Base-by-base conservation (phyloP, 2,329 filamentous ascomycete genomes). In the Penicillium aurantiogriseum region DNA sequence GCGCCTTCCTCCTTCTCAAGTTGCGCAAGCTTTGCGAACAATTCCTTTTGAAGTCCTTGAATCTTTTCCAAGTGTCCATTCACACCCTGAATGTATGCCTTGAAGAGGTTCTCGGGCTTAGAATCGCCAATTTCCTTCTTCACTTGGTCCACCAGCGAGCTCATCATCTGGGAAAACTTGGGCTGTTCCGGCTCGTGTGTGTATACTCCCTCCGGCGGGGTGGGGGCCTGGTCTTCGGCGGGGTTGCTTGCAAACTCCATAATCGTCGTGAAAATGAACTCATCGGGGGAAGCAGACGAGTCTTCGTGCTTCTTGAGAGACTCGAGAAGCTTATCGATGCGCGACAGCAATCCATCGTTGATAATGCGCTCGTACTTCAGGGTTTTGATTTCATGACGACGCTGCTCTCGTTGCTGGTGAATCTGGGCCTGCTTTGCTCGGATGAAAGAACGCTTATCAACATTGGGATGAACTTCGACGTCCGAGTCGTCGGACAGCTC, bases 401-500 rank as follows among this genome's bases (percentile, higher is more conserved):
- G 88, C 69, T 95, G 89, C 65, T 87, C 82, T 54, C 94, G 88
- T 74, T 97, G 89, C 71, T 92, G 87, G 76, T 99, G 94, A 69
- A 99, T 99, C 78, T 99, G 92, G 68, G 88, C 89, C 80, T 97
- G 94, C 79, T 99, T 99, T 64, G 94, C 95, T 64, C 93, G 91
- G 75, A 99, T 99, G 77, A 99, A 99, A 60, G 93, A 97, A 51
- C 89, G 86, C 77, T 99, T 99, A 80, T 99, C 94, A 74, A 99
- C 94, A 74, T 99, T 99, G 59, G 94, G 94, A 77, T 99, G 94
- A 51, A 97, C 94, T 79, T 99, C 94, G 69, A 99, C 88, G 71
- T 99, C 94, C 51, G 92, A 97, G 78, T 99, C 94, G 77, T 99
- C 94, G 71, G 91, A 96, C 72, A 99, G 87, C 86, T 99, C 94